Evolutionary conservation across 2,329 filamentous ascomycete genomes (phyloP).

Genomic region (Elsinoe necatrix): DNA sequence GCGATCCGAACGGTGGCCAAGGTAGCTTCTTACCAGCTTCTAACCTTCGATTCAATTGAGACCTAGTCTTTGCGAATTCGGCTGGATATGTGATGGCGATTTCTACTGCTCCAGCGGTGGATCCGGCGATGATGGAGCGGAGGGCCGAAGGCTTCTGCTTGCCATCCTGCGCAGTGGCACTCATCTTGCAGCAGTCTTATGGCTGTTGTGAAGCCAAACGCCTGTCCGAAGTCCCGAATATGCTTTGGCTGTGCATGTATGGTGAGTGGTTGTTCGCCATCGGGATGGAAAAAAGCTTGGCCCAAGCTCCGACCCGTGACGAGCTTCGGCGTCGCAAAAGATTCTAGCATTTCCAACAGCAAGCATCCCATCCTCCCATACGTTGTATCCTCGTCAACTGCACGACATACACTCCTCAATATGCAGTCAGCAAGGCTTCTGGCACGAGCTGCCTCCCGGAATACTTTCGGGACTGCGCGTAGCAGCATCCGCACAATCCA

Average conservation of each 20-base stretch:
- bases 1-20: constrained; percentile 84
- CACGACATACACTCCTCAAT: constrained; percentile 16
- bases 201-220: not conserved
- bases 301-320: constrained; percentile 10
- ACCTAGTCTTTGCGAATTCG: constrained; percentile 93
- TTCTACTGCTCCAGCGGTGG: constrained; percentile 88
- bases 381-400: not conserved
- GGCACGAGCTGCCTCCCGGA: constrained; percentile 38
- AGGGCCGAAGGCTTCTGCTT: constrained; percentile 61
- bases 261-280: not conserved
- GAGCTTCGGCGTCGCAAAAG: constrained; percentile 11
- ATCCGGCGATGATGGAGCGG: constrained; percentile 84
- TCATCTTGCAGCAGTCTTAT: constrained; percentile 9
- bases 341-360: not conserved
- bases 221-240: not conserved
- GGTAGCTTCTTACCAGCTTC: constrained; percentile 77
- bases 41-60: constrained; percentile 81
- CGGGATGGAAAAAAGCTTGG: not conserved
- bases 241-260: not conserved
- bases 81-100: constrained; percentile 94
- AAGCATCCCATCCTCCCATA: constrained; percentile 8
- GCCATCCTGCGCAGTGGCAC: constrained; percentile 18
- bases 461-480: constrained; percentile 34
- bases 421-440: constrained; percentile 41
- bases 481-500: constrained; percentile 30